Conservation (phyloP, 148 eudicot genomes). For the Amaranthus palmeri region DNA sequence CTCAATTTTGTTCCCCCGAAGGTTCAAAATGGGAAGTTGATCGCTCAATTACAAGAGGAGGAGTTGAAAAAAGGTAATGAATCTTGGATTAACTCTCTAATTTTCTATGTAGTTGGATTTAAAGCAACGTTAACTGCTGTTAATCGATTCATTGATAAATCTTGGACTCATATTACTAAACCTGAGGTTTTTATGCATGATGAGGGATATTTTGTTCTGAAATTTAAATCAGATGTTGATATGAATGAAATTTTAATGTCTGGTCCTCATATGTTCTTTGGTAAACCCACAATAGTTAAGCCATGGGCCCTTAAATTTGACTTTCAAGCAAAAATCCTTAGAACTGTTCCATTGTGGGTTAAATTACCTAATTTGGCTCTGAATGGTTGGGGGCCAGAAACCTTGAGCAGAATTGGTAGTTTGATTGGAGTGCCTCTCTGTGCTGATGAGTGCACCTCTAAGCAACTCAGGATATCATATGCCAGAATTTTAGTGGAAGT, state of each 20-base stretch:
- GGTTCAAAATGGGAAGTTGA: too few relatives aligned
- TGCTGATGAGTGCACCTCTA: neutral
- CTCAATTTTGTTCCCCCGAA: too few relatives aligned
- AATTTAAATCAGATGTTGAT: neutral
- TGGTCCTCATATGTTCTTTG: neutral
- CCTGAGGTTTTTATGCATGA: neutral
- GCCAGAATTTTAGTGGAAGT: neutral
- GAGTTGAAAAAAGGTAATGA: too few relatives aligned
- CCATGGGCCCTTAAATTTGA: neutral
- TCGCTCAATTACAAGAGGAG: too few relatives aligned
- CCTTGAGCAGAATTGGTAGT: neutral
- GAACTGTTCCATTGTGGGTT: neutral
- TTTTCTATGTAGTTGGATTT: neutral
- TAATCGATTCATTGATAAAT: neutral
- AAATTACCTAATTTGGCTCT: neutral
- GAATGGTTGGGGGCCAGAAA: neutral
- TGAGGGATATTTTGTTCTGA: neutral
- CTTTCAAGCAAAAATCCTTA: neutral
- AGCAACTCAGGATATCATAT: neutral
- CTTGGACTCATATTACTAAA: neutral
- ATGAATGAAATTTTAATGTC: neutral
- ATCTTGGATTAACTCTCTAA: too few relatives aligned
- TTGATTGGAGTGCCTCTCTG: neutral
- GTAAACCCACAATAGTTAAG: neutral
- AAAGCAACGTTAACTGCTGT: neutral